Conservation (phyloP, 306 rosid species). For the Ormosia semicastrata region DNA sequence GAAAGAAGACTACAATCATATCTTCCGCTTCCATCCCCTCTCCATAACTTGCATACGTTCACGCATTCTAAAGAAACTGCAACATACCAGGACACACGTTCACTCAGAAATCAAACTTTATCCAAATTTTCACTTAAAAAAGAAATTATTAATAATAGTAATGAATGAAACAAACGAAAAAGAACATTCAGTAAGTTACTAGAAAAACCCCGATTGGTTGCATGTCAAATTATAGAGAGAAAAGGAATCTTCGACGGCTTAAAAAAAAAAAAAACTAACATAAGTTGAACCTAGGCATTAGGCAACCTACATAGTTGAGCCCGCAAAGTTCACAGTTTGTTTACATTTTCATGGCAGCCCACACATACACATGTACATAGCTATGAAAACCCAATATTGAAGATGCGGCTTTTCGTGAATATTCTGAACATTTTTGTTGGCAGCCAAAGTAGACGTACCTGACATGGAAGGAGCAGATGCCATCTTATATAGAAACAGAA, state of each 20-base stretch:
- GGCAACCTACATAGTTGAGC: background rate
- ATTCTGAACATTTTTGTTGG: slow-evolving; percentile 27
- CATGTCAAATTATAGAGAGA: background rate
- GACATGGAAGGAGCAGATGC: slow-evolving; percentile 90
- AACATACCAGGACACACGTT: slow-evolving; percentile 17
- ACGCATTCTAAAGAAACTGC: slow-evolving; percentile 93
- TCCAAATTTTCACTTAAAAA: background rate
- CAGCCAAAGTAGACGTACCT: slow-evolving; percentile 48
- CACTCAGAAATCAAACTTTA: slow-evolving; percentile 29
- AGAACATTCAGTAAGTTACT: background rate
- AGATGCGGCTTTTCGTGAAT: background rate
- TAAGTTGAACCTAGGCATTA: slow-evolving; percentile 13
- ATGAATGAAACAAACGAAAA: background rate
- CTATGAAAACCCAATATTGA: background rate
- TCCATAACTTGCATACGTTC: slow-evolving; percentile 70
- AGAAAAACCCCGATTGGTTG: slow-evolving; percentile 7
- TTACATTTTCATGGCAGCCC: background rate
- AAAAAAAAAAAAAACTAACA: background rate
- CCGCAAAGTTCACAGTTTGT: slow-evolving; percentile 8
- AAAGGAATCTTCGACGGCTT: background rate
- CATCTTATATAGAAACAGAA: slow-evolving; percentile 53
- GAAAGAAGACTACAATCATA: slow-evolving; percentile 76
- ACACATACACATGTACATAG: background rate
- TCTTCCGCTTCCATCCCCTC: slow-evolving; percentile 81
- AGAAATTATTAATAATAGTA: background rate